Evolutionary conservation across 192 early-diverging fungal species (phyloP).

Genomic region (Helicostylum pulchrum): DNA sequence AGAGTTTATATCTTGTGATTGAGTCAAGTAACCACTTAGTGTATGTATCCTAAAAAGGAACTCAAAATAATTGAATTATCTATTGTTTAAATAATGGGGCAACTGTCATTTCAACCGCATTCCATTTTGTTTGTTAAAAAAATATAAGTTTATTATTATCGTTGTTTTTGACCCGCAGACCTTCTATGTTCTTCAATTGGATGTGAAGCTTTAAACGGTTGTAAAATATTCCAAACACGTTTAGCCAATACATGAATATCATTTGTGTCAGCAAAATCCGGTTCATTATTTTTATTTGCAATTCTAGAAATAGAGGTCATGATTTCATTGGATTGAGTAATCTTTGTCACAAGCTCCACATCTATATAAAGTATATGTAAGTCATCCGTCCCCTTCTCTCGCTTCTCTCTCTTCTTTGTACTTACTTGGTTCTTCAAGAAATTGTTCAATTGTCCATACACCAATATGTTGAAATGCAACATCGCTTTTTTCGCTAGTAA

Average conservation of each 20-base stretch:
- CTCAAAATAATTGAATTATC: too few relatives aligned
- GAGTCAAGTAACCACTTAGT: too few relatives aligned
- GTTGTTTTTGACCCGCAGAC: too few relatives aligned
- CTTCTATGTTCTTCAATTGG: too few relatives aligned
- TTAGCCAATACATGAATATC: slow-evolving; percentile 33
- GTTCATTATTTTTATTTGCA: slow-evolving; percentile 5
- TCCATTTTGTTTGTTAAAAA: too few relatives aligned
- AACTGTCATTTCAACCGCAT: too few relatives aligned
- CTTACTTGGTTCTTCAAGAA: slow-evolving; percentile 57
- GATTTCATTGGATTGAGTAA: background rate
- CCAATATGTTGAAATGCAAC: slow-evolving; percentile 77
- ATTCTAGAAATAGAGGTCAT: background rate
- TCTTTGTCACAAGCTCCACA: background rate
- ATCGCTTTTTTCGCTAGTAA: slow-evolving; percentile 58
- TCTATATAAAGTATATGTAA: background rate
- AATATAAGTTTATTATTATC: too few relatives aligned
- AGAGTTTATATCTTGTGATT: too few relatives aligned
- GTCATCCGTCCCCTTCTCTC: background rate
- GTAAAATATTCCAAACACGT: slow-evolving; percentile 13
- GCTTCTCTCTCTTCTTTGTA: background rate
- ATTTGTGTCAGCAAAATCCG: slow-evolving; percentile 20
- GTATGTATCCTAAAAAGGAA: too few relatives aligned
- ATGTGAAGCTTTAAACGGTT: background rate
- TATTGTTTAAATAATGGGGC: too few relatives aligned
- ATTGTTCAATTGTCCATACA: slow-evolving; percentile 82